phyloP scores from a whole-genome alignment of 345 rosid species.

The Linum tenue region DNA sequence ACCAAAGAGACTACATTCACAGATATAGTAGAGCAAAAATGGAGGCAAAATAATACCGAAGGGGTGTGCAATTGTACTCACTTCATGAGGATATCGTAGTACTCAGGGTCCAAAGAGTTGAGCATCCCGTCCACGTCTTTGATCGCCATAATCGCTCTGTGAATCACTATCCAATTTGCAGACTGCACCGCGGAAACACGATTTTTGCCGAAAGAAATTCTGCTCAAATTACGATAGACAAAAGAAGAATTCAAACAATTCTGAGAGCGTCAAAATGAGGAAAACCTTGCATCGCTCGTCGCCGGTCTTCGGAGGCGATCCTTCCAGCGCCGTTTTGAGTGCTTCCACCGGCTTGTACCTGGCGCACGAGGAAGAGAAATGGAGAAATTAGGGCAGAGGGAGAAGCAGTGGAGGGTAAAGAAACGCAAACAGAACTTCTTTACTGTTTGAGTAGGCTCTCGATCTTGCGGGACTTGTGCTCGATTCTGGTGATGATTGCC shows the following conservation, averaged over 20 bases:
- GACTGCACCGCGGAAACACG: slow-evolving; percentile 42
- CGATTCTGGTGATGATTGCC: slow-evolving; percentile 80
- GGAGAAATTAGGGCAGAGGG: neutral
- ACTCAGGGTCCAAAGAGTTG: slow-evolving; percentile 74
- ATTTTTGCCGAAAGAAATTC: too few relatives aligned
- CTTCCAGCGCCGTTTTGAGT: slow-evolving; percentile 86
- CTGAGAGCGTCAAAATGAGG: neutral
- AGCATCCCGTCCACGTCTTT: slow-evolving; percentile 79
- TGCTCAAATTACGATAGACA: neutral
- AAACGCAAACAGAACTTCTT: neutral
- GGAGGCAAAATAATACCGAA: neutral
- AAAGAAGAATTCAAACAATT: neutral
- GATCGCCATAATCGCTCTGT: slow-evolving; percentile 86
- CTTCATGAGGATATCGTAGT: slow-evolving; percentile 93
- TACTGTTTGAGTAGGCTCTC: slow-evolving; percentile 86
- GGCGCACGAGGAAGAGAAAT: slow-evolving; percentile 1
- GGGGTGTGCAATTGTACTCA: slow-evolving; percentile 19
- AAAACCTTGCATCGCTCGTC: slow-evolving; percentile 93
- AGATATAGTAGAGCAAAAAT: neutral
- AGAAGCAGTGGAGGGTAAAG: neutral
- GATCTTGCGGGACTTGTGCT: slow-evolving; percentile 80
- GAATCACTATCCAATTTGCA: slow-evolving; percentile 84
- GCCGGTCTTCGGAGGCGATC: slow-evolving; percentile 67
- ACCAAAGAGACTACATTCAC: too few relatives aligned
- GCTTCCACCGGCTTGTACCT: slow-evolving; percentile 65